These are phyloP conservation scores for Fusarium sp. DNA, from an alignment of 2,329 filamentous ascomycete genomes.

Conservation along the genomic window DNA sequence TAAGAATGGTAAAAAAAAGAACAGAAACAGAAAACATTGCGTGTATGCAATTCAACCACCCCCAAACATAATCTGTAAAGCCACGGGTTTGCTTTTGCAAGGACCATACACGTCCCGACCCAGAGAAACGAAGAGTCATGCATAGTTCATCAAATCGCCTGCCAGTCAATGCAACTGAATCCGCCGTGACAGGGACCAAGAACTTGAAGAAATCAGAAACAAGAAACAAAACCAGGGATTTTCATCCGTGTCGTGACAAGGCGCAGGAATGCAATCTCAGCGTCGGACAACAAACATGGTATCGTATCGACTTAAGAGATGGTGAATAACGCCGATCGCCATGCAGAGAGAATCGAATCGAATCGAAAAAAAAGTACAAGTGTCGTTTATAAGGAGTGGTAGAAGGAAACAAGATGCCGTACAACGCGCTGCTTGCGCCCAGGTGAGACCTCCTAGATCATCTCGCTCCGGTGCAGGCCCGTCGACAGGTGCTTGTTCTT, in stretches of 20 bases:
- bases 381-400: slow-evolving; percentile 32
- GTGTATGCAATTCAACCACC: slow-evolving; percentile 24
- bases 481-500: slow-evolving; percentile 58
- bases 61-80: slow-evolving; percentile 40
- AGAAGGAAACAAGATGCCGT: slow-evolving; percentile 27
- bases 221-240: slow-evolving; percentile 16
- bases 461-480: slow-evolving; percentile 65
- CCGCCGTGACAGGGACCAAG: not conserved
- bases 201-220: slow-evolving; percentile 13
- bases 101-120: slow-evolving; percentile 8
- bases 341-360: slow-evolving; percentile 51
- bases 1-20: slow-evolving; percentile 18
- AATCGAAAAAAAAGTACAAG: slow-evolving; percentile 19
- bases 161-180: slow-evolving; percentile 7
- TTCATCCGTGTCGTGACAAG: slow-evolving; percentile 3
- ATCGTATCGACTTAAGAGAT: slow-evolving; percentile 38
- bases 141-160: slow-evolving; percentile 5
- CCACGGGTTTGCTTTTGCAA: slow-evolving; percentile 20
- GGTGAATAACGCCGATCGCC: slow-evolving; percentile 52
- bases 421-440: slow-evolving; percentile 5
- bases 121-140: slow-evolving; percentile 33
- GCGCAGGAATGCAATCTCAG: slow-evolving; percentile 20
- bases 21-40: slow-evolving; percentile 17
- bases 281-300: slow-evolving; percentile 23
- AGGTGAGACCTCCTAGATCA: slow-evolving; percentile 59